These are phyloP conservation scores for Luvunga scandens DNA, from an alignment of 345 rosid genomes.

Conservation along the genomic window DNA sequence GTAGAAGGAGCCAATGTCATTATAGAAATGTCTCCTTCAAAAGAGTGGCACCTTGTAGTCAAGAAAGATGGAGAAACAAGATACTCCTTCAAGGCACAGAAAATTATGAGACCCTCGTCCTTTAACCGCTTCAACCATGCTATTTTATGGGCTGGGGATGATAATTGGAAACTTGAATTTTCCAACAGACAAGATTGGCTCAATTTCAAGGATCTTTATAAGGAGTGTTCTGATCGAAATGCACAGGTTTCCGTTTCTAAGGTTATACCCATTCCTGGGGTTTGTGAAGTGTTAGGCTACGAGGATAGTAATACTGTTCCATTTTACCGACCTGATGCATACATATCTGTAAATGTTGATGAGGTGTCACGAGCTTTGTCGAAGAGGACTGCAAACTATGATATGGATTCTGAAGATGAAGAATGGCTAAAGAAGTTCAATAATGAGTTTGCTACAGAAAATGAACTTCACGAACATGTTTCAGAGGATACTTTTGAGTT, in stretches of 20 bases:
- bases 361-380: conserved; percentile 84
- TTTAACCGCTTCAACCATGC: conserved; percentile 65
- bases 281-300: conserved; percentile 57
- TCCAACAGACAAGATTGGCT: conserved; percentile 66
- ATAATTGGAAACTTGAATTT: conserved; percentile 88
- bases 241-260: conserved; percentile 36
- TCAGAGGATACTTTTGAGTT: conserved; percentile 68
- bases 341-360: conserved; percentile 54
- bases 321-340: conserved; percentile 53
- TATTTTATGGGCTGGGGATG: conserved; percentile 66
- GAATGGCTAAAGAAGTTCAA: conserved; percentile 74
- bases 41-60: conserved; percentile 67
- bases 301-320: conserved; percentile 25
- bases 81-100: conserved; percentile 48
- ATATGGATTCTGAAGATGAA: conserved; percentile 95
- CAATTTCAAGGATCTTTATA: conserved; percentile 77
- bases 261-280: conserved; percentile 86
- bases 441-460: conserved; percentile 25
- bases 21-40: conserved; percentile 53
- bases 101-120: conserved; percentile 59
- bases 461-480: conserved; percentile 36
- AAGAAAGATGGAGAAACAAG: conserved; percentile 52
- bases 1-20: conserved; percentile 56
- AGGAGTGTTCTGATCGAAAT: conserved; percentile 78
- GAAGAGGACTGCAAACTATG: conserved; percentile 62